Evolutionary conservation across 257 asterid genomes (phyloP).

Genomic region (Plantago ovata): DNA sequence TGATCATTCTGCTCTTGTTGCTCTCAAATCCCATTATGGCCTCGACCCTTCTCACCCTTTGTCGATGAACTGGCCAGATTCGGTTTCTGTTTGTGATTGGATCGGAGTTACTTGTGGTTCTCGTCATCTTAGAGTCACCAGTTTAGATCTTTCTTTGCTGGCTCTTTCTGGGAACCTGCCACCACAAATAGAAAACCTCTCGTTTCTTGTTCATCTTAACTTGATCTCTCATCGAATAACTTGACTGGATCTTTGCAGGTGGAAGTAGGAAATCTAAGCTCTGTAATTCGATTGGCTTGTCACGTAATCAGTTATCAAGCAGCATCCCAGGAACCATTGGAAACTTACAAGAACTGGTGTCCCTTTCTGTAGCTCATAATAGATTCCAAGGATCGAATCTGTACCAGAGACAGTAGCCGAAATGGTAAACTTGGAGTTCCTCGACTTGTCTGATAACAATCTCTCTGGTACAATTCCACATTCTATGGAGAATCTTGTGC

Average conservation of each 20-base stretch:
- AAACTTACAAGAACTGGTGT: background rate
- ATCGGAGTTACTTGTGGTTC: slow-evolving; percentile 17
- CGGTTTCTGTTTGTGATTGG: slow-evolving; percentile 17
- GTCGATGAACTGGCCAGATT: slow-evolving; percentile 9
- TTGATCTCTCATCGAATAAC: slow-evolving; percentile 1
- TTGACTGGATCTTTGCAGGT: slow-evolving; percentile 6
- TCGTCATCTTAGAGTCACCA: slow-evolving; percentile 15
- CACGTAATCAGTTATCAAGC: slow-evolving; percentile 8
- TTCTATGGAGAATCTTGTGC: slow-evolving; percentile 3
- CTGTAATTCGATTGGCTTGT: background rate
- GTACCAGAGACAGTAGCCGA: slow-evolving; percentile 9
- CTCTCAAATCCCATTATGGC: slow-evolving; percentile 9
- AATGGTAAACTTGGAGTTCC: background rate
- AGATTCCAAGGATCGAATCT: background rate
- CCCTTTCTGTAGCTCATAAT: slow-evolving; percentile 13
- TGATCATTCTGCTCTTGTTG: slow-evolving; percentile 8
- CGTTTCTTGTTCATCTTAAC: slow-evolving; percentile 17
- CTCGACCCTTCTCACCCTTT: slow-evolving; percentile 13
- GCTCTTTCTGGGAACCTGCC: slow-evolving; percentile 2
- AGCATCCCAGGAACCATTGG: slow-evolving; percentile 1
- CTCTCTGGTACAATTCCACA: slow-evolving; percentile 8
- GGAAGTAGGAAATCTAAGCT: background rate
- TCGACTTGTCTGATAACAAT: slow-evolving; percentile 10
- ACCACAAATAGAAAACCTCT: slow-evolving; percentile 17
- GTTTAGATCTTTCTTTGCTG: slow-evolving; percentile 15